Evolutionary conservation across 2,329 filamentous ascomycete species (phyloP).

Genomic region (Tolypocladium sp.): DNA sequence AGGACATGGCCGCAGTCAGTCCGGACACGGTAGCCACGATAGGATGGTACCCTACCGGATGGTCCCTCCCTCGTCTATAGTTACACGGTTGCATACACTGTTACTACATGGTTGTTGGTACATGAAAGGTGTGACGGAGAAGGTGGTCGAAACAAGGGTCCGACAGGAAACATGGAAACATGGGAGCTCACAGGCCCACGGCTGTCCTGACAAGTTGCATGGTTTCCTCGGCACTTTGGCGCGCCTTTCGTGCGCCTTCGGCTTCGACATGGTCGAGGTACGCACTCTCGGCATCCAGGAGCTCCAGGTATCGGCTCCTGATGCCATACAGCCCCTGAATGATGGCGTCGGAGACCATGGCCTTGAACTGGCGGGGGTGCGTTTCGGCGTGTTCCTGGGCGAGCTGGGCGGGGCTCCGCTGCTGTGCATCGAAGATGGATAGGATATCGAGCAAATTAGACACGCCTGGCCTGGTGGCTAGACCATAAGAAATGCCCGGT

Average conservation of each 20-base stretch:
- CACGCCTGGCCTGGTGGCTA: slow-evolving; percentile 62
- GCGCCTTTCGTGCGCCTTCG: slow-evolving; percentile 53
- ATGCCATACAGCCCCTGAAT: slow-evolving; percentile 43
- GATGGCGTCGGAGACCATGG: slow-evolving; percentile 50
- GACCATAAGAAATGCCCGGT: slow-evolving; percentile 63
- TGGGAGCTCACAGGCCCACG: slow-evolving; percentile 33
- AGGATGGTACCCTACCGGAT: too few species aligned
- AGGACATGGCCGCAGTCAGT: not conserved
- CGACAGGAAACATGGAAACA: not conserved
- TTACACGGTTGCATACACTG: not conserved
- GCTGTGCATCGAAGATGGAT: slow-evolving; percentile 51
- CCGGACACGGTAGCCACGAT: too few species aligned
- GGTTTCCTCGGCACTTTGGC: slow-evolving; percentile 47
- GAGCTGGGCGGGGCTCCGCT: slow-evolving; percentile 29
- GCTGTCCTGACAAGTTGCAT: slow-evolving; percentile 44
- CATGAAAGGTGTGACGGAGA: not conserved
- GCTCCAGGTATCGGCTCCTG: slow-evolving; percentile 43
- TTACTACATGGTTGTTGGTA: not conserved
- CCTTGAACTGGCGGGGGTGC: slow-evolving; percentile 30
- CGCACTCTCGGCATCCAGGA: slow-evolving; percentile 37
- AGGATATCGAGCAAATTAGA: slow-evolving; percentile 79
- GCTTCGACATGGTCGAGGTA: slow-evolving; percentile 49
- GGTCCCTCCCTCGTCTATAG: not conserved
- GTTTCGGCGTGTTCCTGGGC: slow-evolving; percentile 27
- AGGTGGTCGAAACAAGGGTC: not conserved